Percentiles rank a stretch among this genome's conserved stretches.
These are phyloP conservation scores for Paecilomyces variotii DNA, from an alignment of 2,329 filamentous ascomycete genomes.

Conservation along the genomic window DNA sequence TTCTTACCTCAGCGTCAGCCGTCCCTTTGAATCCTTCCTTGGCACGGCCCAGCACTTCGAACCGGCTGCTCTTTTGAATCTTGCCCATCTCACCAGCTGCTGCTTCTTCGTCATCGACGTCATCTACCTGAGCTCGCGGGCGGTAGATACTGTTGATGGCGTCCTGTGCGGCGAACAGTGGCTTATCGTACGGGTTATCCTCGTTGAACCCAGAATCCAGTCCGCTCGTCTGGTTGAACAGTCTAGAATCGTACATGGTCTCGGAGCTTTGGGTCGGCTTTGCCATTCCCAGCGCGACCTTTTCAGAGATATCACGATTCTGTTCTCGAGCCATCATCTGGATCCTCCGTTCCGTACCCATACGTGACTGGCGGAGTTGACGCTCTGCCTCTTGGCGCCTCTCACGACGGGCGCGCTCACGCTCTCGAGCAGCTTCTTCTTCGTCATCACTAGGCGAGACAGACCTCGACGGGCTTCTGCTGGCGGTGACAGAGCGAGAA, in stretches of 20 bases:
- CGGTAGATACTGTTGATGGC: slow-evolving; percentile 92
- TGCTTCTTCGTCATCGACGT: slow-evolving; percentile 68
- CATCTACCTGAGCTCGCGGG: slow-evolving; percentile 62
- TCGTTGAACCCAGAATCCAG: slow-evolving; percentile 94
- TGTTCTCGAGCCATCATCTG: slow-evolving; percentile 93
- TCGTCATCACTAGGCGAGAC: slow-evolving; percentile 55
- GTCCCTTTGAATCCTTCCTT: slow-evolving; percentile 83
- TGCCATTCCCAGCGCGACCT: slow-evolving; percentile 85
- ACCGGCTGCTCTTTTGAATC: slow-evolving; percentile 77
- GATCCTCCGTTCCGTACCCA: slow-evolving; percentile 86
- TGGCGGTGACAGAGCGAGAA: slow-evolving; percentile 38
- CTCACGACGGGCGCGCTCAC: slow-evolving; percentile 70
- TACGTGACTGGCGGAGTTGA: slow-evolving; percentile 84
- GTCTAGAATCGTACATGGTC: slow-evolving; percentile 90
- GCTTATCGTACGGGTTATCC: slow-evolving; percentile 95
- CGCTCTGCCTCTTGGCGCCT: slow-evolving; percentile 74
- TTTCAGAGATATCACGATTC: slow-evolving; percentile 93
- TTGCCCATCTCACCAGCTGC: slow-evolving; percentile 78
- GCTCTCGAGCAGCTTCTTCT: slow-evolving; percentile 63
- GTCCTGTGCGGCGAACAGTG: slow-evolving; percentile 90
- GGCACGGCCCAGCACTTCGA: slow-evolving; percentile 78
- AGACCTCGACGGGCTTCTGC: slow-evolving; percentile 36
- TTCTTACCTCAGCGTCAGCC: slow-evolving; percentile 62
- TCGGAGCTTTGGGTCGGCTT: slow-evolving; percentile 90
- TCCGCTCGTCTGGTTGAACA: slow-evolving; percentile 91